Conservation (phyloP, 176 grass and related monocot genomes). For the Secale cereale region DNA sequence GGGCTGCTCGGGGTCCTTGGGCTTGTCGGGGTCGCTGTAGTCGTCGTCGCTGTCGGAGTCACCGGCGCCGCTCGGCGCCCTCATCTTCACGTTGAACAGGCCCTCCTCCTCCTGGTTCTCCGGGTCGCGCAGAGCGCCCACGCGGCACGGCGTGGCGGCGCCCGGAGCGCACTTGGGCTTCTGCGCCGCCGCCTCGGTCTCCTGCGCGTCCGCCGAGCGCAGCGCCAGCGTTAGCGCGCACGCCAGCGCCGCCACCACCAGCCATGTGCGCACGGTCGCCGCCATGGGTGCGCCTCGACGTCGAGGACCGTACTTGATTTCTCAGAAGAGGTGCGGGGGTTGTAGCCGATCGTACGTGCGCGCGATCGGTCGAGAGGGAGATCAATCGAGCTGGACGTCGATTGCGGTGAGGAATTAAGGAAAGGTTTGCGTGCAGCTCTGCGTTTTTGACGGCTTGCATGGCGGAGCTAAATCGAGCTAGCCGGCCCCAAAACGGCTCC, state of each 20-base stretch:
- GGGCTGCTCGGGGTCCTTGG: constrained; percentile 35
- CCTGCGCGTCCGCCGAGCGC: neutral
- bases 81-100: constrained; percentile 14
- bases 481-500: neutral
- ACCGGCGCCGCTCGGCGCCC: constrained; percentile 14
- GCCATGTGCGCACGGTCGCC: constrained; percentile 27
- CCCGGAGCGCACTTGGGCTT: constrained; percentile 34
- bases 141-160: constrained; percentile 39
- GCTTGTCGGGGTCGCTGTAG: constrained; percentile 47
- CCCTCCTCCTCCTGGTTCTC: constrained; percentile 72
- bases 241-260: constrained; percentile 33
- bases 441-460: neutral
- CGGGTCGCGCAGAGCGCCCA: constrained; percentile 42
- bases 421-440: neutral
- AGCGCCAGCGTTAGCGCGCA: constrained; percentile 26
- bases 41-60: constrained; percentile 19
- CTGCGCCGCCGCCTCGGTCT: neutral
- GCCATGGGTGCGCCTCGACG: constrained; percentile 27
- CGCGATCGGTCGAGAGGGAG: neutral
- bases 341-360: neutral
- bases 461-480: neutral
- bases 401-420: constrained; percentile 13
- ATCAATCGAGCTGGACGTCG: neutral
- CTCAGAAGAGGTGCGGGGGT: neutral
- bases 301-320: neutral